phyloP scores from a whole-genome alignment of 1,284 basidiomycete genomes.

The Trichosporon faecale region DNA sequence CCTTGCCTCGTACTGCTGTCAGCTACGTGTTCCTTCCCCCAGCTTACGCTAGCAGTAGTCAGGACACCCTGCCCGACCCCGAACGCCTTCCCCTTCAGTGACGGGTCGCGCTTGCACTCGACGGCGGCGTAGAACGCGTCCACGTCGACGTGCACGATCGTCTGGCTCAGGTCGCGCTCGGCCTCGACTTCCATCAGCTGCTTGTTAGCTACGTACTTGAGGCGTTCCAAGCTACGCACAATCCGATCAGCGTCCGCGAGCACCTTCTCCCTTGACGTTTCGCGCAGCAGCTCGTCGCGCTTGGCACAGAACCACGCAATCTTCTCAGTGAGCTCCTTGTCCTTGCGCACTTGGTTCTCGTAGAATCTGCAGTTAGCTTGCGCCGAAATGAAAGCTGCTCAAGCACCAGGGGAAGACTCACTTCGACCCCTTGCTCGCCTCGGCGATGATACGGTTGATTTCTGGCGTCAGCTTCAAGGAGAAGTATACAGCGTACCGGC shows the following conservation, averaged over 20 bases:
- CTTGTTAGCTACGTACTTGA: background rate
- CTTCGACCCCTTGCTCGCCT: constrained; percentile 52
- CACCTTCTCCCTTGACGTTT: constrained; percentile 32
- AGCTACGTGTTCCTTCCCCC: background rate
- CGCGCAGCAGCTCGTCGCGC: constrained; percentile 45
- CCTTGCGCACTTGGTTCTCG: constrained; percentile 49
- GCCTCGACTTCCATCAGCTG: constrained; percentile 74
- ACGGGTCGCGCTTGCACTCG: constrained; percentile 70
- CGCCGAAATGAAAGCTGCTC: background rate
- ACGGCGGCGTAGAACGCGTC: constrained; percentile 52
- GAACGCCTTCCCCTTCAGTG: constrained; percentile 77
- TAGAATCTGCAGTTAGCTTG: constrained; percentile 39
- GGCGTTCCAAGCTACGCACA: constrained; percentile 25
- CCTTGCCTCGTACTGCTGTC: constrained; percentile 75
- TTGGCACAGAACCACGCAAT: constrained; percentile 48
- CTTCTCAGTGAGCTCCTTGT: constrained; percentile 47
- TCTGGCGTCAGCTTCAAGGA: constrained; percentile 26
- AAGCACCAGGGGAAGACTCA: constrained; percentile 24
- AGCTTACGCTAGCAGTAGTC: constrained; percentile 63
- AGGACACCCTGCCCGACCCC: constrained; percentile 75
- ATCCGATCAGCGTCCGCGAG: constrained; percentile 48
- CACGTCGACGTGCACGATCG: constrained; percentile 58
- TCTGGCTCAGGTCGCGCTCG: constrained; percentile 72
- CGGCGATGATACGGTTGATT: constrained; percentile 51
- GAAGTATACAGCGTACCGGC: constrained; percentile 31